phyloP scores from a whole-genome alignment of 208 protist genomes.

The Paratrypanosoma confusum region DNA sequence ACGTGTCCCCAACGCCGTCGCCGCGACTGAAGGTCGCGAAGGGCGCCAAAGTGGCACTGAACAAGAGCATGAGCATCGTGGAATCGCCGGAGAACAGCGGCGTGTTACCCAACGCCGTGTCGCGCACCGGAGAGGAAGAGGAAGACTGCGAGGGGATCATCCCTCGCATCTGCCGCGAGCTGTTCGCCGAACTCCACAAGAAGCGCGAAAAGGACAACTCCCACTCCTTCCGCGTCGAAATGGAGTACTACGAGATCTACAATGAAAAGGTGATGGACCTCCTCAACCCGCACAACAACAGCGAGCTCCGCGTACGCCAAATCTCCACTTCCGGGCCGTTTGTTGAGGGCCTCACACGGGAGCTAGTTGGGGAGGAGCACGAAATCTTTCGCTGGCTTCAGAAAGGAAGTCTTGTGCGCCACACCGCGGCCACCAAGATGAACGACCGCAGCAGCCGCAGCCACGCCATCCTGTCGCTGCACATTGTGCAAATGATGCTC shows the following conservation, averaged over 20 bases:
- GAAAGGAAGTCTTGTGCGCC: conserved; percentile 64
- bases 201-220: conserved; percentile 48
- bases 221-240: conserved; percentile 59
- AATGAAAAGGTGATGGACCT: conserved; percentile 86
- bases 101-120: too few relatives aligned
- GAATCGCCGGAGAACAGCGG: too few relatives aligned
- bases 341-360: conserved; percentile 56
- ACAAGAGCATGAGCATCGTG: too few relatives aligned
- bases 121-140: too few relatives aligned
- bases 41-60: too few relatives aligned
- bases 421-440: conserved; percentile 76
- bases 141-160: conserved; percentile 50
- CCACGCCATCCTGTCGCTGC: conserved; percentile 80
- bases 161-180: conserved; percentile 48
- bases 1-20: background rate
- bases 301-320: conserved; percentile 63
- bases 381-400: conserved; percentile 57
- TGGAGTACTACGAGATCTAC: conserved; percentile 87
- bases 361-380: conserved; percentile 40
- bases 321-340: conserved; percentile 49
- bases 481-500: conserved; percentile 50
- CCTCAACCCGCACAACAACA: conserved; percentile 17
- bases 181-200: conserved; percentile 40
- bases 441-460: conserved; percentile 82
- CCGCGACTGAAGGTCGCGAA: background rate